Conservation (phyloP, 1,284 basidiomycete genomes). For the Agroathelia rolfsii region DNA sequence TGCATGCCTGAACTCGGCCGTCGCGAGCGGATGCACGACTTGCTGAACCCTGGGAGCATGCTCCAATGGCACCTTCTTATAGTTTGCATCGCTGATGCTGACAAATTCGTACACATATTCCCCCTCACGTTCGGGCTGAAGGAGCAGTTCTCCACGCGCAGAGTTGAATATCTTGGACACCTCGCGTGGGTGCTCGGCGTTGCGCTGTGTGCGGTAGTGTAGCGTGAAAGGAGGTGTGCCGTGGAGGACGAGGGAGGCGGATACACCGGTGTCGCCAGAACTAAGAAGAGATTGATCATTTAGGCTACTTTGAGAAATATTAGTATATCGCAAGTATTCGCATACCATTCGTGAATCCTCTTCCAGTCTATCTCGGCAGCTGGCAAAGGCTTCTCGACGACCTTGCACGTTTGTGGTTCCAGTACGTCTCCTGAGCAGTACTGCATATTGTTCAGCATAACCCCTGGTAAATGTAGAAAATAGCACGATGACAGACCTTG, state of each 20-base stretch:
- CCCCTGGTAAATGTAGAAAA: slow-evolving; percentile 1
- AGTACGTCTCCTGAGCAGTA: slow-evolving; percentile 74
- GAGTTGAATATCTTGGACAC: slow-evolving; percentile 53
- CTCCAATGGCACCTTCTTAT: slow-evolving; percentile 62
- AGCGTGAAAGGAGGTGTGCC: slow-evolving; percentile 87
- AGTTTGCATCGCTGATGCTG: slow-evolving; percentile 77
- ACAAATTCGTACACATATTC: slow-evolving; percentile 83
- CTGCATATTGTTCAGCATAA: slow-evolving; percentile 20
- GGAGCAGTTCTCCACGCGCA: slow-evolving; percentile 75
- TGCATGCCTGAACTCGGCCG: slow-evolving; percentile 58
- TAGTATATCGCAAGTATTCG: slow-evolving; percentile 1
- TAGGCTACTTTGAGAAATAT: not conserved
- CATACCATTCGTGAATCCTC: slow-evolving; percentile 84
- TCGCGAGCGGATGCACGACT: slow-evolving; percentile 80
- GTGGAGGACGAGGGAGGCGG: slow-evolving; percentile 77
- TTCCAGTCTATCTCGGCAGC: slow-evolving; percentile 82
- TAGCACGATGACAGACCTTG: slow-evolving; percentile 29
- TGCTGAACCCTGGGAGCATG: slow-evolving; percentile 75
- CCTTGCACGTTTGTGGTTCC: slow-evolving; percentile 70
- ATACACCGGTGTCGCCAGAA: slow-evolving; percentile 89
- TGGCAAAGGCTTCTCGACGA: slow-evolving; percentile 68
- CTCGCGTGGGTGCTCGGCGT: slow-evolving; percentile 52
- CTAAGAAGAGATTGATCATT: slow-evolving; percentile 39
- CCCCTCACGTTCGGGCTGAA: slow-evolving; percentile 84
- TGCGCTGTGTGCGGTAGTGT: slow-evolving; percentile 68